Evolutionary conservation across 2,329 filamentous ascomycete genomes (phyloP).

Genomic region (Leptographium procerum): DNA sequence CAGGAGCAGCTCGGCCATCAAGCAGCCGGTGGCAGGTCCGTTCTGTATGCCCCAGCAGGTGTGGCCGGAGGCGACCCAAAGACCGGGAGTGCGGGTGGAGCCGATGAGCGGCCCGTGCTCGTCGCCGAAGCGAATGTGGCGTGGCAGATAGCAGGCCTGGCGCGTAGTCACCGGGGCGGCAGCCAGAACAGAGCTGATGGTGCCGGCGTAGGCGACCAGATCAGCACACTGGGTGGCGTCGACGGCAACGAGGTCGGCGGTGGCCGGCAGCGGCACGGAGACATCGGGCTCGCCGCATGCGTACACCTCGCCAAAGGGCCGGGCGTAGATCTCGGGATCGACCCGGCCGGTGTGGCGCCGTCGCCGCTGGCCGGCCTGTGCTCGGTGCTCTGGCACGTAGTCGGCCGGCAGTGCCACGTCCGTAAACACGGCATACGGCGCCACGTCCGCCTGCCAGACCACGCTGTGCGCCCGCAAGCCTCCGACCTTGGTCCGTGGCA

Average conservation of each 20-base stretch:
- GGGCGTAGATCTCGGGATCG: slow-evolving; percentile 86
- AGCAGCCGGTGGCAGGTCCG: slow-evolving; percentile 71
- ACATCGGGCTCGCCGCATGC: slow-evolving; percentile 84
- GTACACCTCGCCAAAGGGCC: slow-evolving; percentile 82
- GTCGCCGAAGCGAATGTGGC: slow-evolving; percentile 51
- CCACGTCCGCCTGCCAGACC: slow-evolving; percentile 52
- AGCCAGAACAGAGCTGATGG: slow-evolving; percentile 54
- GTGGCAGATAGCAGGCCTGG: slow-evolving; percentile 91
- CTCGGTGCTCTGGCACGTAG: slow-evolving; percentile 43
- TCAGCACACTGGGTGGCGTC: slow-evolving; percentile 74
- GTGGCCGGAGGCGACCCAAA: slow-evolving; percentile 80
- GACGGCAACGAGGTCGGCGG: slow-evolving; percentile 62
- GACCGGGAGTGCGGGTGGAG: slow-evolving; percentile 55
- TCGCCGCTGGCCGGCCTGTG: slow-evolving; percentile 35
- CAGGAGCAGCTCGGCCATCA: slow-evolving; percentile 70
- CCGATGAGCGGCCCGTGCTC: slow-evolving; percentile 66
- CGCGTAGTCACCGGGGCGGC: slow-evolving; percentile 58
- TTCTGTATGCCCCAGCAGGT: slow-evolving; percentile 99
- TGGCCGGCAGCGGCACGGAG: slow-evolving; percentile 60
- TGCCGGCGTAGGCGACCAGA: slow-evolving; percentile 65
- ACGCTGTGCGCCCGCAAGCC: slow-evolving; percentile 54
- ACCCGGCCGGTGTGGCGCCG: slow-evolving; percentile 50
- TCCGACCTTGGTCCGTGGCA: slow-evolving; percentile 46
- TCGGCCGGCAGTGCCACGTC: slow-evolving; percentile 62
- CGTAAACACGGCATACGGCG: slow-evolving; percentile 73